Percentiles rank a stretch among this genome's conserved stretches.
phyloP scores from a whole-genome alignment of 805 yeast species.

The Yarrowia yakushimensis region DNA sequence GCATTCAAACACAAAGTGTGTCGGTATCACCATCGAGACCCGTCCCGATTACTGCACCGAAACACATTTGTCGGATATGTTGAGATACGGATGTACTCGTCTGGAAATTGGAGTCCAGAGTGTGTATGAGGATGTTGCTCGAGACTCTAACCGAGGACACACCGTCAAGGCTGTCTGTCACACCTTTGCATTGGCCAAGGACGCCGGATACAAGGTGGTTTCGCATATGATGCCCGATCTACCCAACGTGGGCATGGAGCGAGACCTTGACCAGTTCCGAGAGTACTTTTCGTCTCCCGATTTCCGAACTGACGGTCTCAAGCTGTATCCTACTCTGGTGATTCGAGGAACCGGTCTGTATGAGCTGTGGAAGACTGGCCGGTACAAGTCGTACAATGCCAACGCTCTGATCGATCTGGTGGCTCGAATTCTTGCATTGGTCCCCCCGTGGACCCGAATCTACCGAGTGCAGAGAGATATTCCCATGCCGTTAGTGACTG shows the following conservation, averaged over 20 bases:
- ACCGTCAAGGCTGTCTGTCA: conserved; percentile 95
- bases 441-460: conserved; percentile 99
- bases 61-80: conserved; percentile 92
- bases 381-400: conserved; percentile 91
- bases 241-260: conserved; percentile 98
- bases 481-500: conserved; percentile 97
- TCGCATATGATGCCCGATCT: conserved; percentile 99
- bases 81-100: conserved; percentile 93
- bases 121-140: conserved; percentile 95
- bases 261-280: conserved; percentile 91
- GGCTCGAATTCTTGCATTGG: conserved; percentile 91
- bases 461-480: conserved; percentile 98
- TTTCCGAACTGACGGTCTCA: conserved; percentile 94
- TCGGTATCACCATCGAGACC: conserved; percentile 96
- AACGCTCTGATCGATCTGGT: conserved; percentile 90
- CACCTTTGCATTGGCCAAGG: conserved; percentile 93
- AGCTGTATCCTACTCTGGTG: conserved; percentile 92
- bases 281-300: conserved; percentile 97
- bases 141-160: conserved; percentile 97
- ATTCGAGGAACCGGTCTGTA: conserved; percentile 96
- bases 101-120: conserved; percentile 96
- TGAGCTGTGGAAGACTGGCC: conserved; percentile 95
- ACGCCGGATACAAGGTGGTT: conserved; percentile 96
- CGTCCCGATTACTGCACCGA: conserved; percentile 98
- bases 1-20: conserved; percentile 93